phyloP scores from a whole-genome alignment of 345 rosid species.

The Turritis glabra region DNA sequence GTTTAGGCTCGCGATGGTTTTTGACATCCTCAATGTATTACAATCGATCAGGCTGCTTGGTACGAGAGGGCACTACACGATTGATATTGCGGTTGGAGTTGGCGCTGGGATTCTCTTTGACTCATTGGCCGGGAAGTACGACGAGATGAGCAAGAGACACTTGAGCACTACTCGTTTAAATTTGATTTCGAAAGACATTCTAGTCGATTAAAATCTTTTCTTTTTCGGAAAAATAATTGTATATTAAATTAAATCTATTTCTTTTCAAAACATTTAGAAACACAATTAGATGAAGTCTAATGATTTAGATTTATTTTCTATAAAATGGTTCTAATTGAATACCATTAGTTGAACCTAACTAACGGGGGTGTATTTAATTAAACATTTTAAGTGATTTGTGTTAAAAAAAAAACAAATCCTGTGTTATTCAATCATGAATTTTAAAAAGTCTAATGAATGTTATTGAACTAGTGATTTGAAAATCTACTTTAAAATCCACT shows the following conservation, averaged over 20 bases:
- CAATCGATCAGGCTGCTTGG: constrained; percentile 76
- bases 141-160: constrained; percentile 41
- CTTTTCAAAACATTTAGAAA: constrained; percentile 18
- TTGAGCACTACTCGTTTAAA: neutral
- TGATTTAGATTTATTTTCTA: constrained; percentile 15
- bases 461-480: too few relatives aligned
- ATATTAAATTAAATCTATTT: neutral
- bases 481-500: too few relatives aligned
- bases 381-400: too few relatives aligned
- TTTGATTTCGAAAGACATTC: constrained; percentile 23
- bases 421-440: too few relatives aligned
- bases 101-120: constrained; percentile 88
- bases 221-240: neutral
- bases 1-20: constrained; percentile 61
- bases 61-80: constrained; percentile 87
- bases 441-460: too few relatives aligned
- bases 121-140: constrained; percentile 76
- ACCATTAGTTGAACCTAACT: neutral
- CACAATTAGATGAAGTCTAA: constrained; percentile 3
- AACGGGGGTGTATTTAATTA: too few relatives aligned
- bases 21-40: constrained; percentile 68
- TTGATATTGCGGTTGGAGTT: constrained; percentile 79
- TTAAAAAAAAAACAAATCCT: too few relatives aligned
- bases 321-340: neutral
- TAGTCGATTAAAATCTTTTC: constrained; percentile 3